phyloP scores from a whole-genome alignment of 441 rosid genomes.

The Bruguiera hainesii region DNA sequence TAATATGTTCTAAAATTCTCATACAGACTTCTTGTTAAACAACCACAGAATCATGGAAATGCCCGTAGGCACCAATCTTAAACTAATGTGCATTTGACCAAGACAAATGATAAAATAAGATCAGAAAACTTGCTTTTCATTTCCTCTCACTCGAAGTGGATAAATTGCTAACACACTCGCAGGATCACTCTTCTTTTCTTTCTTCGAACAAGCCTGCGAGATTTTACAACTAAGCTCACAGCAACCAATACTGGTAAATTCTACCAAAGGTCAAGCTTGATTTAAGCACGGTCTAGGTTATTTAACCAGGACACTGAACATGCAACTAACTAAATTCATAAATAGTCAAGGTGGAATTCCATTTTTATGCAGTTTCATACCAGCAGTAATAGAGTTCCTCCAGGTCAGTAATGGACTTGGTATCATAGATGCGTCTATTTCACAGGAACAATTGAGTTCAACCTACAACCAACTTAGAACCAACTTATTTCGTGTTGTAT shows the following conservation, averaged over 20 bases:
- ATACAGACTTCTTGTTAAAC: slow-evolving; percentile 16
- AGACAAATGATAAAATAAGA: slow-evolving; percentile 1
- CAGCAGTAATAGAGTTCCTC: too few relatives aligned
- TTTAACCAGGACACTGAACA: slow-evolving; percentile 4
- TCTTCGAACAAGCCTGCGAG: background rate
- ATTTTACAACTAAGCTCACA: too few relatives aligned
- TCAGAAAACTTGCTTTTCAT: background rate
- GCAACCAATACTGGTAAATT: background rate
- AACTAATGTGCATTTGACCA: slow-evolving; percentile 13
- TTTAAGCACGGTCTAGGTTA: slow-evolving; percentile 13
- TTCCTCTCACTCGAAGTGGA: background rate
- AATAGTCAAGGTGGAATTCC: too few relatives aligned
- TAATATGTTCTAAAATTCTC: slow-evolving; percentile 12
- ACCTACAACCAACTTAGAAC: too few relatives aligned
- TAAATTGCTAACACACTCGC: background rate
- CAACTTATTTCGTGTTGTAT: too few relatives aligned
- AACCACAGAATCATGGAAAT: slow-evolving; percentile 10
- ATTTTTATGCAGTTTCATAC: too few relatives aligned
- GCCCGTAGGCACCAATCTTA: slow-evolving; percentile 3
- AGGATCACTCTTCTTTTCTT: slow-evolving; percentile 14
- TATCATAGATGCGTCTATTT: too few relatives aligned
- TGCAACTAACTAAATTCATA: background rate
- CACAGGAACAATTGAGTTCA: too few relatives aligned
- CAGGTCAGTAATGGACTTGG: too few relatives aligned
- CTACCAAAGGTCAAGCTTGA: slow-evolving; percentile 17